Conservation (phyloP, 345 rosid genomes). For the Citrus australasica region DNA sequence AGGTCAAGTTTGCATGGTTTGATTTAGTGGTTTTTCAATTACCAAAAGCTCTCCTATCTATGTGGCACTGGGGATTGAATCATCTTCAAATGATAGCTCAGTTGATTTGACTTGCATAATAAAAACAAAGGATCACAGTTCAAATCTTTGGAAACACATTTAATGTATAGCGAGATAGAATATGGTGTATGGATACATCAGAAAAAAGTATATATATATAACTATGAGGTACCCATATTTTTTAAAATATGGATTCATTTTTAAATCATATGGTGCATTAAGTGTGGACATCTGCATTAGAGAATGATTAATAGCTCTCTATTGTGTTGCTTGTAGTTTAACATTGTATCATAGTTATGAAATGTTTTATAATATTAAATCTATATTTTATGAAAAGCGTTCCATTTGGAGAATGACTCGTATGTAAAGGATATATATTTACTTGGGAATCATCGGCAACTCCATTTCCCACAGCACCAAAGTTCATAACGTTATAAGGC, state of each 20-base stretch:
- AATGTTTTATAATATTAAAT: neutral
- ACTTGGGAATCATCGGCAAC: conserved; percentile 45
- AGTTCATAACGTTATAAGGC: neutral
- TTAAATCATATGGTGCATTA: no score
- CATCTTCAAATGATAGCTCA: no score
- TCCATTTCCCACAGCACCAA: neutral
- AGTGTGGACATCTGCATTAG: no score
- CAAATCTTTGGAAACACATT: neutral
- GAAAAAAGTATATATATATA: no score
- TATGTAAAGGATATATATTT: conserved; percentile 5
- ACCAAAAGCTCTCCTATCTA: no score
- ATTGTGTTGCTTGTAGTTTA: no score
- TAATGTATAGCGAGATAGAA: no score
- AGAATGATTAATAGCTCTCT: no score
- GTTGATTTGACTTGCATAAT: neutral
- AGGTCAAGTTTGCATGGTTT: no score
- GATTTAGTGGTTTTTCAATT: no score
- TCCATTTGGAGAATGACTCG: neutral
- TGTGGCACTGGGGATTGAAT: no score
- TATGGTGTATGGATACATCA: neutral
- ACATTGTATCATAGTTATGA: no score
- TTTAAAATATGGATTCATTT: neutral
- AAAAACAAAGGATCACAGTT: neutral
- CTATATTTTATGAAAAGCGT: neutral
- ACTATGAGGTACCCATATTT: neutral